Conservation (phyloP, 108 stramenopile species). For the Epipyxis sp. region DNA sequence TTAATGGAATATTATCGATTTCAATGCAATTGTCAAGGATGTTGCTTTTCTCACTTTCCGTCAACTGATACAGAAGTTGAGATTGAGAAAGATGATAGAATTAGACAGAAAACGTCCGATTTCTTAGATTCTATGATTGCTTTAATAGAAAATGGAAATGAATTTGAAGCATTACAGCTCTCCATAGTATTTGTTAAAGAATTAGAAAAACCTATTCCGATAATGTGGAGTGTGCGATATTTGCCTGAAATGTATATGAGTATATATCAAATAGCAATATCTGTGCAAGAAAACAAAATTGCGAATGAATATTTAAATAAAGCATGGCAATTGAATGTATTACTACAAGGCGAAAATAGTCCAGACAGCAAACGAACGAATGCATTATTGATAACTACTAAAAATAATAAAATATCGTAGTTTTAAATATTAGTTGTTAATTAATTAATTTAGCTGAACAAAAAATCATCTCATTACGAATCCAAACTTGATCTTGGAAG, state of each 20-base stretch:
- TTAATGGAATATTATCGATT: conserved; percentile 30
- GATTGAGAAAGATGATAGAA: not conserved
- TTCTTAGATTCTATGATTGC: not conserved
- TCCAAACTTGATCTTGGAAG: no score
- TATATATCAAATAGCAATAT: not conserved
- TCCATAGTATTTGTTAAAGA: not conserved
- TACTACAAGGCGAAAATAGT: not conserved
- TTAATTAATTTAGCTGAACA: no score
- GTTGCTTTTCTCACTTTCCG: not conserved
- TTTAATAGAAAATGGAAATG: not conserved
- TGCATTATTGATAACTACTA: no score
- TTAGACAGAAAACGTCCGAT: not conserved
- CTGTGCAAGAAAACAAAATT: not conserved
- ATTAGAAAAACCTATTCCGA: not conserved
- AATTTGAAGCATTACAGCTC: not conserved
- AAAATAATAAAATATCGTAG: no score
- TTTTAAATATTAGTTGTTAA: no score
- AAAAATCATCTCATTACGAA: no score
- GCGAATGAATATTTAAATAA: not conserved
- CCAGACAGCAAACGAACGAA: not conserved
- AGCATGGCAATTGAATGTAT: not conserved
- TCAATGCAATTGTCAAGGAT: conserved; percentile 8
- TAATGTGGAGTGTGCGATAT: conserved; percentile 8
- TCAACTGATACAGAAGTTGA: conserved; percentile 13
- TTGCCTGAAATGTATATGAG: conserved; percentile 1